Evolutionary conservation across 129 eudicot genomes (phyloP), one percentile per base, ranked within the genome.

Genomic region (Oenanthe sinensis): DNA sequence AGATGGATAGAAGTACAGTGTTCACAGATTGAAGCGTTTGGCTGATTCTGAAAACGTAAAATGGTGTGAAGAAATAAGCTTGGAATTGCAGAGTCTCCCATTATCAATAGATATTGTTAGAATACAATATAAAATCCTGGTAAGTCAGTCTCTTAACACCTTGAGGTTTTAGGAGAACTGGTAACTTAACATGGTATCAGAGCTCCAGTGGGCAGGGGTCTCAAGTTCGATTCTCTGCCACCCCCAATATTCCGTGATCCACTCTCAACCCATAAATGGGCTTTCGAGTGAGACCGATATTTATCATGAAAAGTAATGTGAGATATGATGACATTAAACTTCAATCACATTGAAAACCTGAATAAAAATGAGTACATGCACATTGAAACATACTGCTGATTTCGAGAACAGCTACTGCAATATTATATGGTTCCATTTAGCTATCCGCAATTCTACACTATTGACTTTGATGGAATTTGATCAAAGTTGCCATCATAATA

Each of bases 1-100:
- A 88, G 46, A 88, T 65, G 16, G 89, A 88, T 79, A 87, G 85
- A 28, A 84, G 75, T 30, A 88, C 89, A 36, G 91, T 79, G 46
- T 85, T 81, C 19, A 80, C 45, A 5, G 91, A 82, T 60, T 88
- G 84, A 48, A 88, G 30, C 76, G 70, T 82, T 79, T 83, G 81
- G 68, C 78, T 62, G 55, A 83, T 26, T 79, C 91, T 85, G 85
- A 36, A 36, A 19, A 67, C 43, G 52, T 8, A 20, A 40, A 17
- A 71, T 39, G 48, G 13, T 7, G 19, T 71, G 5, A 39, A 15
- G 42, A 69, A 12, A 71, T 71, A 71, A 39, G 0, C 12, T 8
- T 1, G 22, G 30, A 16, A 40, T 8, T 37, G 4, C n/a, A 68
- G 24, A 68, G 36, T 30, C 24, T 68, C 73, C 3, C 26, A 36